These are phyloP conservation scores for Trichosporon asahii DNA, from an alignment of 1,284 basidiomycete species.

Conservation along the genomic window DNA sequence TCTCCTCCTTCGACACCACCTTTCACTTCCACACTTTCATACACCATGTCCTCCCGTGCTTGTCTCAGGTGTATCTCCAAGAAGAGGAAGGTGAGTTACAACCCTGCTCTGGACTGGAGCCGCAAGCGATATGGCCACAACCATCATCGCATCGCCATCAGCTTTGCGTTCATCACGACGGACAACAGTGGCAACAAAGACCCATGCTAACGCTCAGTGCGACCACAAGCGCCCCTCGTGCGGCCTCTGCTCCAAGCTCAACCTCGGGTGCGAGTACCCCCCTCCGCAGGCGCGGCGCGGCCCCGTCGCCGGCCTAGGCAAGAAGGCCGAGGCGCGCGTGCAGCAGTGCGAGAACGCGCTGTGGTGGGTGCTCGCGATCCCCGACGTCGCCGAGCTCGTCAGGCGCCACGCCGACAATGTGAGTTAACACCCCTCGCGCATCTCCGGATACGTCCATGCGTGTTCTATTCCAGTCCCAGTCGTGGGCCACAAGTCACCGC, in stretches of 20 bases:
- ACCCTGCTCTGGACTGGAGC: neutral
- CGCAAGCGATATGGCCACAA: neutral
- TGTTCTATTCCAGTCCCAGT: no score
- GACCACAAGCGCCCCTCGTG: conserved; percentile 27
- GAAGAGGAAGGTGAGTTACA: conserved; percentile 27
- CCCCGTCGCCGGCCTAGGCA: conserved; percentile 24
- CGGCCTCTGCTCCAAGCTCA: conserved; percentile 23
- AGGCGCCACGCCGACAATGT: neutral
- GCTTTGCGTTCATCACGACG: neutral
- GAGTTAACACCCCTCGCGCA: neutral
- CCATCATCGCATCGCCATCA: neutral
- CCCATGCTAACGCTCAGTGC: conserved; percentile 17
- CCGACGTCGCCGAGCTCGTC: conserved; percentile 19
- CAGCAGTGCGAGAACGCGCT: conserved; percentile 27
- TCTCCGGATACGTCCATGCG: neutral
- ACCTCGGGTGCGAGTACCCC: conserved; percentile 25
- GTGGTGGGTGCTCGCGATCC: conserved; percentile 23
- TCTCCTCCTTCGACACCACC: neutral
- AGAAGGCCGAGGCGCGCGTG: conserved; percentile 24
- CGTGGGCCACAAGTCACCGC: no score
- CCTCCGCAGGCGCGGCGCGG: conserved; percentile 27
- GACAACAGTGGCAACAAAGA: neutral
- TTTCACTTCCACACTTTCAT: neutral
- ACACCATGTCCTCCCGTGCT: conserved; percentile 19
- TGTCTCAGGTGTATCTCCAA: conserved; percentile 29